Conservation (phyloP, 1,139 yeast species). For the Hanseniaspora sp. region DNA sequence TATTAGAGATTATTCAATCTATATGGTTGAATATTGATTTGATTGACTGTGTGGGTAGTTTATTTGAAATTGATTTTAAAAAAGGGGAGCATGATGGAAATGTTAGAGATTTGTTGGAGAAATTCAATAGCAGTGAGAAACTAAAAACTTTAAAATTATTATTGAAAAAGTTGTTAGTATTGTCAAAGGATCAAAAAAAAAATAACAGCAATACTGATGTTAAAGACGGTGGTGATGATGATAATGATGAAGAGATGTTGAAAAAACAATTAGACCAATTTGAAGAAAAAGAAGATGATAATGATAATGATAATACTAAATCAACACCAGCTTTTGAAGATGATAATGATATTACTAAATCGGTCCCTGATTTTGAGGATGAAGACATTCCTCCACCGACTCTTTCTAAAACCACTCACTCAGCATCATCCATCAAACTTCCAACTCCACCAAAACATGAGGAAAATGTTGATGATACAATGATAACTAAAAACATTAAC, state of each 20-base stretch:
- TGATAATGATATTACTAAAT: not conserved
- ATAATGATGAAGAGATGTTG: constrained; percentile 8
- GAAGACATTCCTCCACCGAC: constrained; percentile 1
- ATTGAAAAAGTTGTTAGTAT: constrained; percentile 2
- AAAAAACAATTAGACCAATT: not conserved
- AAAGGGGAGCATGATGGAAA: not conserved
- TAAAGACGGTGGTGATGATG: not conserved
- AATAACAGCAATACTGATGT: no score
- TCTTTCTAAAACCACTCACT: not conserved
- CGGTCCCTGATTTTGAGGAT: constrained; percentile 9
- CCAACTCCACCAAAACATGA: constrained; percentile 5
- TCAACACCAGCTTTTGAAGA: constrained; percentile 8
- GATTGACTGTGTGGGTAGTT: constrained; percentile 13
- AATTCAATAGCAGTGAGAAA: not conserved
- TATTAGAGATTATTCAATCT: constrained; percentile 1
- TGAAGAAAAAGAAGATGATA: not conserved
- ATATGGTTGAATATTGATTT: constrained; percentile 15
- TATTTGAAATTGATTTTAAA: not conserved
- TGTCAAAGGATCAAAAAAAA: not conserved
- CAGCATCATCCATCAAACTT: not conserved
- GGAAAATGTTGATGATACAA: not conserved
- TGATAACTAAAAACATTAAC: constrained; percentile 24
- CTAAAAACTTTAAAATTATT: constrained; percentile 7
- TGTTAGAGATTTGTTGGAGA: constrained; percentile 4
- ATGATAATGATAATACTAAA: not conserved